phyloP scores from a whole-genome alignment of 169 alveolate genomes.

The Plasmodium inui region DNA sequence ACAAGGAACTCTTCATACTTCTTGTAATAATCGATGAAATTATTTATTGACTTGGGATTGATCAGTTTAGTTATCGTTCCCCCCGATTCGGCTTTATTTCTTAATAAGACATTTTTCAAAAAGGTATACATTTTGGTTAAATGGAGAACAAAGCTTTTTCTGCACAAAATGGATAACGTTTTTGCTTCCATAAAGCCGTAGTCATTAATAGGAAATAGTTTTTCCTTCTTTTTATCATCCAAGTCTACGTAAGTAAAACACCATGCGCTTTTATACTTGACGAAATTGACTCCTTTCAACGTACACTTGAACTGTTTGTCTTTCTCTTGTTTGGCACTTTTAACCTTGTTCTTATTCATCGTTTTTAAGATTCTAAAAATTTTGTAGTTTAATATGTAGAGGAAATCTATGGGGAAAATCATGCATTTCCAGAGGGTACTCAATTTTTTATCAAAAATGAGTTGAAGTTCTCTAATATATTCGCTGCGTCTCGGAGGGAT shows the following conservation, averaged over 20 bases:
- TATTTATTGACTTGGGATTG: background rate
- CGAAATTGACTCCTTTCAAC: slow-evolving; percentile 75
- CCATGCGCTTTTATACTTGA: slow-evolving; percentile 81
- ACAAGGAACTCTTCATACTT: slow-evolving; percentile 70
- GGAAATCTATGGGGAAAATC: slow-evolving; percentile 62
- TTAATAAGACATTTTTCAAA: slow-evolving; percentile 32
- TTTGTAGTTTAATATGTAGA: slow-evolving; percentile 25
- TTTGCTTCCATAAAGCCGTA: slow-evolving; percentile 80
- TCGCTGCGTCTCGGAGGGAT: background rate
- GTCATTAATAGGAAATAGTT: slow-evolving; percentile 76
- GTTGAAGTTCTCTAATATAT: slow-evolving; percentile 10
- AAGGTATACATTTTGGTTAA: slow-evolving; percentile 50
- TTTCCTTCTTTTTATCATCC: slow-evolving; percentile 79
- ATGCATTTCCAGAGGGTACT: slow-evolving; percentile 53
- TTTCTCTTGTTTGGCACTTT: background rate
- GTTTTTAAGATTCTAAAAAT: slow-evolving; percentile 18
- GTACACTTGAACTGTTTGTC: slow-evolving; percentile 25
- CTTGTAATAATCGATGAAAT: slow-evolving; percentile 48
- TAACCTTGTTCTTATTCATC: slow-evolving; percentile 15
- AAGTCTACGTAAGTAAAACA: slow-evolving; percentile 80
- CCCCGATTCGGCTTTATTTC: background rate
- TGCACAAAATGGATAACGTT: slow-evolving; percentile 74
- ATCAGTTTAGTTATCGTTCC: background rate
- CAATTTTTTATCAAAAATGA: slow-evolving; percentile 40
- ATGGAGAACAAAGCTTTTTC: slow-evolving; percentile 53